Evolutionary conservation across 306 rosid genomes (phyloP).

Genomic region (Senna tora): DNA sequence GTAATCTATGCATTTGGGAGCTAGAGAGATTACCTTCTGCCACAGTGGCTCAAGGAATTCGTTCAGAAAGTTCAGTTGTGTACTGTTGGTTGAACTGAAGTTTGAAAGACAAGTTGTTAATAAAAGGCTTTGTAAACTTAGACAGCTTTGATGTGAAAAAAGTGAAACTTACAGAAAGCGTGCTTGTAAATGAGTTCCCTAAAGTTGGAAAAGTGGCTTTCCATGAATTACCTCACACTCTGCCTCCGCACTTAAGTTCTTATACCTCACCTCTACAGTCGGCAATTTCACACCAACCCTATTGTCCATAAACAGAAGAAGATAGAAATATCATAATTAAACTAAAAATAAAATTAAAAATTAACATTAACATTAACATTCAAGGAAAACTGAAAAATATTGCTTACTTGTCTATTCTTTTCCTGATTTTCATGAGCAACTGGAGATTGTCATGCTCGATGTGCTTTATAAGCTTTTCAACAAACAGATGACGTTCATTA

Average conservation of each 20-base stretch:
- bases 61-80: background rate
- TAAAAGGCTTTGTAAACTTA: too few species aligned
- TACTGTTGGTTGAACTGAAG: too few species aligned
- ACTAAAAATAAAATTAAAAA: too few species aligned
- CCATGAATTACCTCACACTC: background rate
- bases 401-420: background rate
- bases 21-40: background rate
- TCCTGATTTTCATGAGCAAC: background rate
- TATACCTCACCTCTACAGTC: background rate
- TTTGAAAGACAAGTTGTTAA: background rate
- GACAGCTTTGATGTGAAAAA: background rate
- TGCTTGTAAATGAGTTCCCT: background rate
- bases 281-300: background rate
- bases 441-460: background rate
- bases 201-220: background rate
- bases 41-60: background rate
- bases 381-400: too few species aligned
- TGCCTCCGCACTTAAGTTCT: background rate
- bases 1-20: too few species aligned
- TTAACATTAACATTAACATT: too few species aligned
- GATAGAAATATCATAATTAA: too few species aligned
- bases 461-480: background rate
- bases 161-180: background rate
- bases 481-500: background rate
- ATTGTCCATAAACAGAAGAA: too few species aligned